phyloP scores from a whole-genome alignment of 1,139 yeast species.

The Hanseniaspora sp. region DNA sequence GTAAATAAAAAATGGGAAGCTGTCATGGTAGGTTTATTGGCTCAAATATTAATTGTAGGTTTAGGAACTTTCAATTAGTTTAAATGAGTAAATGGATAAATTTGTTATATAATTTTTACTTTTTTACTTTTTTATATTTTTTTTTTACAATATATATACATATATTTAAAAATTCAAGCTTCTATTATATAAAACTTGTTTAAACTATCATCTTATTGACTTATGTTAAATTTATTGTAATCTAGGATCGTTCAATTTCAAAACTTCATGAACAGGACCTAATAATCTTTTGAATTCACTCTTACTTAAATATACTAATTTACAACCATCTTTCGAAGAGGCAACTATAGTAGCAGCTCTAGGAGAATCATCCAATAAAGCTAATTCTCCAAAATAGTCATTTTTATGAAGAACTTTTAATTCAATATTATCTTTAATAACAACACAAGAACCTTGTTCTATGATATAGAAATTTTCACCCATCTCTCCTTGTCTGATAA shows the following conservation, averaged over 20 bases:
- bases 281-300: constrained; percentile 85
- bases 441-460: constrained; percentile 78
- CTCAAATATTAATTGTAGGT: constrained; percentile 7
- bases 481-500: constrained; percentile 76
- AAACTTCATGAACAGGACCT: constrained; percentile 81
- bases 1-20: constrained; percentile 9
- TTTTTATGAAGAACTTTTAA: constrained; percentile 61
- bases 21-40: constrained; percentile 9
- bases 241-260: constrained; percentile 76
- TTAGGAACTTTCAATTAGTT: constrained; percentile 9
- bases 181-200: neutral
- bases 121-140: neutral
- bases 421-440: constrained; percentile 41
- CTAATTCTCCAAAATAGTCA: constrained; percentile 93
- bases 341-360: constrained; percentile 92
- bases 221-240: neutral
- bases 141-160: neutral
- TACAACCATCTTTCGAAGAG: constrained; percentile 43
- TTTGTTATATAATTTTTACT: neutral
- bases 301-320: constrained; percentile 84
- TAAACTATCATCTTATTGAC: neutral
- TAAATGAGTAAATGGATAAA: too few relatives aligned
- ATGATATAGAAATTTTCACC: constrained; percentile 89
- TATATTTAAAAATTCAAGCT: neutral
- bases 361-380: constrained; percentile 79